phyloP scores from a whole-genome alignment of 1,139 yeast species.

The Hemisphaericaspora xylanilytica region DNA sequence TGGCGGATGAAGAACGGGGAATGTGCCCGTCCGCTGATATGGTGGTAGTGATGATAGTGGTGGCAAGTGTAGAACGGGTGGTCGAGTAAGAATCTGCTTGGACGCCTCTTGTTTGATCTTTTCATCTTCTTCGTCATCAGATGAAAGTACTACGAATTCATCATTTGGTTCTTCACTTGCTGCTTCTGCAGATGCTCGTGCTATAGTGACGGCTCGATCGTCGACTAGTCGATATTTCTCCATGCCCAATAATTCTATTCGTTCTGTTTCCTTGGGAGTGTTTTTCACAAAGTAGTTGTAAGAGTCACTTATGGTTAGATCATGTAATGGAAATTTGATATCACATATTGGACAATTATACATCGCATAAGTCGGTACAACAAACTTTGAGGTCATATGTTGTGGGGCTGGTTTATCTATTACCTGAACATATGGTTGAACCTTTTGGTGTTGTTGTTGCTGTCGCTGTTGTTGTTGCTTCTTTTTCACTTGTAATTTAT shows the following conservation, averaged over 20 bases:
- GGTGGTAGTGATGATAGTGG: no score
- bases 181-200: conserved; percentile 1
- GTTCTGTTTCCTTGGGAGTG: conserved; percentile 34
- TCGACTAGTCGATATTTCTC: conserved; percentile 36
- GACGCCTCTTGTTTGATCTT: conserved; percentile 5
- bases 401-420: conserved; percentile 9
- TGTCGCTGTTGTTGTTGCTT: conserved; percentile 4
- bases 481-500: conserved; percentile 17
- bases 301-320: conserved; percentile 39
- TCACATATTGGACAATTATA: conserved; percentile 47
- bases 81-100: background rate
- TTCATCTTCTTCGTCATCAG: conserved; percentile 28
- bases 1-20: no score
- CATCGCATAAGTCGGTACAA: conserved; percentile 13
- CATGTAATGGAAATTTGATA: conserved; percentile 31
- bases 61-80: background rate
- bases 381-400: conserved; percentile 11
- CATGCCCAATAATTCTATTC: conserved; percentile 39
- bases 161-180: conserved; percentile 8
- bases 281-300: conserved; percentile 43
- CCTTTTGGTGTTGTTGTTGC: conserved; percentile 1
- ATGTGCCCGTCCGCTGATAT: background rate
- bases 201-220: conserved; percentile 13
- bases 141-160: conserved; percentile 29
- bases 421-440: conserved; percentile 9